Percentiles rank a stretch among this genome's conserved stretches.
Evolutionary conservation across 2,329 filamentous ascomycete species (phyloP).

Genomic region (Colletotrichum lindemuthianum): DNA sequence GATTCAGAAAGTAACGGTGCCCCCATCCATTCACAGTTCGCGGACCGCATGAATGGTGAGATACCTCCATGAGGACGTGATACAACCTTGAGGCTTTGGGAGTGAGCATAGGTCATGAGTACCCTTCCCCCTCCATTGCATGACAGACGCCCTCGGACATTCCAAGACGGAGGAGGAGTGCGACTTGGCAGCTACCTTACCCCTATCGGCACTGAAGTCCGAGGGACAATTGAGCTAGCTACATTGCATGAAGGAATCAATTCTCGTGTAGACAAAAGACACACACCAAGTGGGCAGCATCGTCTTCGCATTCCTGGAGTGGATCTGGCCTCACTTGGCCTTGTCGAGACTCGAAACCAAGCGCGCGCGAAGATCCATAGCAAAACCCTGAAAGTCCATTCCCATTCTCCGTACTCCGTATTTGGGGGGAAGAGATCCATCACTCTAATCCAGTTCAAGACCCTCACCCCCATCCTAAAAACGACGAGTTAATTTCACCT

Average conservation of each 20-base stretch:
- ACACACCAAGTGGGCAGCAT: too few species aligned
- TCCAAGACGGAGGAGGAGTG: neutral
- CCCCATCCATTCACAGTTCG: too few species aligned
- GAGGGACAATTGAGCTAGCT: neutral
- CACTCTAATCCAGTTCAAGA: conserved; percentile 1
- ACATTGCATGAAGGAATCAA: too few species aligned
- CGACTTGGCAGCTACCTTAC: neutral
- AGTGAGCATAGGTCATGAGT: neutral
- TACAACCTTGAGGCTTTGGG: too few species aligned
- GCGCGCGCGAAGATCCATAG: conserved; percentile 12
- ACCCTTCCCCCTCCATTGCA: neutral
- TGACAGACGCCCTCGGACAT: neutral
- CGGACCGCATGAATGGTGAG: too few species aligned
- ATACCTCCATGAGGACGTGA: too few species aligned
- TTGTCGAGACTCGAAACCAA: neutral
- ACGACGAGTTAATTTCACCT: conserved; percentile 25
- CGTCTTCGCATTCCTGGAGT: neutral
- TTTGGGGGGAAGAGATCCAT: conserved; percentile 10
- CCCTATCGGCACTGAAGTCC: neutral
- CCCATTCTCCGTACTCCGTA: too few species aligned
- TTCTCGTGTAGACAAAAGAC: too few species aligned
- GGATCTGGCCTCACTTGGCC: neutral
- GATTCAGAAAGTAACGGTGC: neutral
- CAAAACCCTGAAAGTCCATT: too few species aligned
- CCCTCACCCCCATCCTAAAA: conserved; percentile 13